Base-by-base conservation (phyloP, 495 filamentous ascomycete species). In the Talaromyces trachyspermus region DNA sequence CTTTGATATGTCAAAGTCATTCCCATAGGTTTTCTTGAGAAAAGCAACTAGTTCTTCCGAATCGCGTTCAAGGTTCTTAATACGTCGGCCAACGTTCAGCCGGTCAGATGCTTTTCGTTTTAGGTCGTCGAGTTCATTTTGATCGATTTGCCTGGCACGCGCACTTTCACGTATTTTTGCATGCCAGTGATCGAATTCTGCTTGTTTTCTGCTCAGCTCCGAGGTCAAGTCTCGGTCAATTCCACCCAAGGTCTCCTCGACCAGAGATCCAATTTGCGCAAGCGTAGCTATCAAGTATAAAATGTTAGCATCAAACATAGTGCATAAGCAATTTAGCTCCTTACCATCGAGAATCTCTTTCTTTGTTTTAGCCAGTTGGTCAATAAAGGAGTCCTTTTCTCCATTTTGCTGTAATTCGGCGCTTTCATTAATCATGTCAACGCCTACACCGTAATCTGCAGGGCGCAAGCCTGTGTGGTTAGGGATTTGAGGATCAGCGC, bases 391-490 rank as follows among this genome's bases (percentile, higher is more conserved):
- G 52, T 70, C 68, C 18, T 61, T 57, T 43, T 58, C 71, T 56
- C 52, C 63, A 64, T 54, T 61, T 74, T 67, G 74, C 64, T 67
- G 72, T 61, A 65, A 65, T 24, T 72, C 71, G 2, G 61, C 54
- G 46, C 64, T 64, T 17, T 58, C 61, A 41, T 68, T 65, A 7
- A 73, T 71, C 53, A 72, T 81, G 25, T 81, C 73, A n/a, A 78
- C 80, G 25, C 88, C 89, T 17, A 98, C 86, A 7, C 92, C 92
- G 66, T 96, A 97, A 59, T 96, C 92, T 18, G 84, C 73, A 11
- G 92, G 89, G 46, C 85, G 76, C 9, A 95, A 74, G 17, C 90
- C 90, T 22, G 87, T 86, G 30, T 85, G 80, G 57, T 97, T 98
- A 1, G 89, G 76, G 56, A 98, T 90, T 32, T 81, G 76, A 17